A percentile compares a stretch with the other conserved stretches of the same genome.
Conservation (phyloP, 306 rosid species). For the Cucurbita argyrosperma region DNA sequence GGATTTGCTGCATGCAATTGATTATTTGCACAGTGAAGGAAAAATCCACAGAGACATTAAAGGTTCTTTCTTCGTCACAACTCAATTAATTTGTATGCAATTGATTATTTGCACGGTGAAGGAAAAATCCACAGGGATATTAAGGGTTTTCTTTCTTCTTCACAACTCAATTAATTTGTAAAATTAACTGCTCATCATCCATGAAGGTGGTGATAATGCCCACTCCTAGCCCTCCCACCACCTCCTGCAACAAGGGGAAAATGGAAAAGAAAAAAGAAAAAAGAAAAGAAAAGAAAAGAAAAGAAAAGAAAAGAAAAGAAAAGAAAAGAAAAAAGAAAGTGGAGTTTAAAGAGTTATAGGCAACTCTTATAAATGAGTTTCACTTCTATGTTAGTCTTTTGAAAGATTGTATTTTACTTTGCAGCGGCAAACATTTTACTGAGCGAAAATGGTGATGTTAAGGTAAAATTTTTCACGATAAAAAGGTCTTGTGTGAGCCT, state of each 20-base stretch:
- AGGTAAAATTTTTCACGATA: constrained; percentile 38
- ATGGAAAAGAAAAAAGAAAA: neutral
- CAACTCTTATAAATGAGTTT: neutral
- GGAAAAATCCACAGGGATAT: constrained; percentile 97
- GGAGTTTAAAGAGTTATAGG: neutral
- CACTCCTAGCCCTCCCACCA: neutral
- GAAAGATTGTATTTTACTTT: constrained; percentile 17
- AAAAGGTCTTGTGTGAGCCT: constrained; percentile 2
- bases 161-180: neutral
- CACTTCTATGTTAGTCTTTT: constrained; percentile 17
- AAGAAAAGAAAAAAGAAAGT: neutral
- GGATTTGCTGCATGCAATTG: constrained; percentile 88
- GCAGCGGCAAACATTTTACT: constrained; percentile 97
- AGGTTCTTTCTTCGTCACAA: constrained; percentile 18
- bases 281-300: neutral
- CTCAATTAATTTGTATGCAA: constrained; percentile 27
- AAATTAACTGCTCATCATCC: neutral
- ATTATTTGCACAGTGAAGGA: constrained; percentile 87
- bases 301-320: neutral
- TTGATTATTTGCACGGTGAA: constrained; percentile 85
- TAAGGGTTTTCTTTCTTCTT: constrained; percentile 42
- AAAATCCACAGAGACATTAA: constrained; percentile 95
- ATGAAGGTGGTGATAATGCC: neutral
- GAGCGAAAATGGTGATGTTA: constrained; percentile 89
- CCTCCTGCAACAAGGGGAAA: neutral